Conservation (phyloP, 768 basidiomycete species). For the Boletus rubroflammeus region DNA sequence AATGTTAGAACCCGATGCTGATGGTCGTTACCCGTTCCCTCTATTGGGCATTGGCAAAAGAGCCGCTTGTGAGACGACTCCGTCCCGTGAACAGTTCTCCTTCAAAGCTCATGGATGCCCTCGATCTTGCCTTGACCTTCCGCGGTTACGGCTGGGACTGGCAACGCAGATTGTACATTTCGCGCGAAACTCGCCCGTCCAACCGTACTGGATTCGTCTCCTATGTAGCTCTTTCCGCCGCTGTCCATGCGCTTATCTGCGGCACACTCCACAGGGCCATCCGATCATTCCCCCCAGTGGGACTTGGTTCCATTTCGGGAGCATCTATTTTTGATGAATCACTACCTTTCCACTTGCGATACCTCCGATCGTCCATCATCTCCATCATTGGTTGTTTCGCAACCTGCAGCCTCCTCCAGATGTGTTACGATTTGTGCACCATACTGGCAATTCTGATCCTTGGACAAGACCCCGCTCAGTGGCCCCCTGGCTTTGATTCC, state of each 20-base stretch:
- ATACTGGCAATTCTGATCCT: slow-evolving; percentile 18
- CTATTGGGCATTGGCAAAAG: neutral
- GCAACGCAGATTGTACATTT: neutral
- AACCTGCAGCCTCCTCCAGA: slow-evolving; percentile 29
- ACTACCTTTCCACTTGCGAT: neutral
- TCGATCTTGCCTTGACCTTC: neutral
- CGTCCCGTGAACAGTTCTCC: neutral
- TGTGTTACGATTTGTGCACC: slow-evolving; percentile 25
- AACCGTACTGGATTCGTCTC: neutral
- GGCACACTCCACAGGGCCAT: neutral
- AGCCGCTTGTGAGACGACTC: neutral
- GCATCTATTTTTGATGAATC: neutral
- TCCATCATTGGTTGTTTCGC: neutral
- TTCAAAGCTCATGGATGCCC: neutral
- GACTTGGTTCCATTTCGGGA: neutral
- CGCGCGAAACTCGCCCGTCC: neutral
- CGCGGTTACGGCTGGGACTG: neutral
- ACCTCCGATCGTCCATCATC: neutral
- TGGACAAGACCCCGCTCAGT: slow-evolving; percentile 25
- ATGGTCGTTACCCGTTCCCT: neutral
- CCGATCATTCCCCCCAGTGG: neutral
- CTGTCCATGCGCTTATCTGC: neutral
- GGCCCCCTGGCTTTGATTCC: slow-evolving; percentile 32
- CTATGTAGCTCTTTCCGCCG: neutral
- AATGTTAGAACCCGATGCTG: neutral